Evolutionary conservation across 2,329 filamentous ascomycete species (phyloP), one percentile per base, ranked within the genome.

Genomic region (Tolypocladium tropicale): DNA sequence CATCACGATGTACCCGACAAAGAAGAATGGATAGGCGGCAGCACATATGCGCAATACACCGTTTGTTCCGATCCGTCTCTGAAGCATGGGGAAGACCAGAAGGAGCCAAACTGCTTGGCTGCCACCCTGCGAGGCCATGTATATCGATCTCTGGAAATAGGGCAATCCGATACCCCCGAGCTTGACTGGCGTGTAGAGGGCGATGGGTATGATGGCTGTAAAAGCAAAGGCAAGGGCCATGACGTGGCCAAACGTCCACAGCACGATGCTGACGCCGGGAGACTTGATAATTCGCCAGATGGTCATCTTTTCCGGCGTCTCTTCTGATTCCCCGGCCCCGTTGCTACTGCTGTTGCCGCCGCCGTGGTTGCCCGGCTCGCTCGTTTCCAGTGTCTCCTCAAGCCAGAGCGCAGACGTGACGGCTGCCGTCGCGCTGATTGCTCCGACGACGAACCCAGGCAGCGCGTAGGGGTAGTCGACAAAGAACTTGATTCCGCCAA

Each of bases 81-180:
- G 88, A 1, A 93, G 68, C 0, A 76, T 72, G 1, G 89, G 88
- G 65, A 93, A 92, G 34, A 79, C 74, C 16, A 89, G 59, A 0
- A 93, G 75, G 2, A 90, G 79, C 88, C 88, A 93, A 7, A 81
- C 56, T 1, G 86, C 82, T 68, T 93, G 89, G 4, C 81, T 77
- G 18, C 80, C 71, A 14, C 89, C 89, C 25, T 78, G 80, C 1
- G 85, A 56, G 1, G 77, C 82, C 72, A 93, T 80, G 70, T 86
- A 81, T 2, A 83, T 62, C 1, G 86, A 85, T 59, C 91, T 93
- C 54, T 82, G 77, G 4, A 79, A 65, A 0, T 85, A 74, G 0
- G 76, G 70, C 67, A 91, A 86, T 3, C 77, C 80, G 52, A 84
- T 79, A 0, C 89, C 89, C 36, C 89, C 89, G 0, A 85, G 75